phyloP scores from a whole-genome alignment of 2,329 filamentous ascomycete genomes.

The Colletotrichum limetticola region DNA sequence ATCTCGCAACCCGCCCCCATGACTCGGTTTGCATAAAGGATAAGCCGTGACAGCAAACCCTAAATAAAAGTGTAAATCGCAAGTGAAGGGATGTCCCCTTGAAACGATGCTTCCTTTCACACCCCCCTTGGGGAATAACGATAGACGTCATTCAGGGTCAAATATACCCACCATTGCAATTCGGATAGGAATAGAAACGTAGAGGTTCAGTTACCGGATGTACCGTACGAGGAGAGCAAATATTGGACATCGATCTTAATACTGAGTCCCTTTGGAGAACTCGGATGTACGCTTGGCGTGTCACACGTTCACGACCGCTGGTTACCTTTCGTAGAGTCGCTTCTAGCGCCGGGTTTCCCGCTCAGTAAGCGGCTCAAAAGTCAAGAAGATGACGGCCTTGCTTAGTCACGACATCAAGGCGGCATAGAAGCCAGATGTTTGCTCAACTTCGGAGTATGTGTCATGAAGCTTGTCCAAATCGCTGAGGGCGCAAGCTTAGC shows the following conservation, averaged over 20 bases:
- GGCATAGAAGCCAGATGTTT: background rate
- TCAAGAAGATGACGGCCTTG: background rate
- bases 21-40: conserved; percentile 27
- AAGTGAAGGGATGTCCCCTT: conserved; percentile 11
- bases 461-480: background rate
- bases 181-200: background rate
- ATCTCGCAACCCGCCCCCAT: conserved; percentile 2
- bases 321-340: background rate
- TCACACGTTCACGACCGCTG: no score
- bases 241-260: no score
- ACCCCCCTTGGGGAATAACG: background rate
- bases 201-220: background rate
- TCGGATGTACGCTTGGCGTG: no score
- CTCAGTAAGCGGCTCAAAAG: background rate
- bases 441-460: background rate
- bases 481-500: background rate
- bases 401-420: background rate
- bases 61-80: conserved; percentile 21
- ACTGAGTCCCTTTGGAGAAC: no score
- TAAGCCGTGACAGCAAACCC: conserved; percentile 31
- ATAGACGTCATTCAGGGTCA: background rate
- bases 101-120: conserved; percentile 1
- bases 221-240: background rate
- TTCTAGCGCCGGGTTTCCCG: background rate
- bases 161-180: background rate